Evolutionary conservation across 2,329 filamentous ascomycete genomes (phyloP), one percentile per base, ranked within the genome.

Genomic region (Colletotrichum zoysiae): DNA sequence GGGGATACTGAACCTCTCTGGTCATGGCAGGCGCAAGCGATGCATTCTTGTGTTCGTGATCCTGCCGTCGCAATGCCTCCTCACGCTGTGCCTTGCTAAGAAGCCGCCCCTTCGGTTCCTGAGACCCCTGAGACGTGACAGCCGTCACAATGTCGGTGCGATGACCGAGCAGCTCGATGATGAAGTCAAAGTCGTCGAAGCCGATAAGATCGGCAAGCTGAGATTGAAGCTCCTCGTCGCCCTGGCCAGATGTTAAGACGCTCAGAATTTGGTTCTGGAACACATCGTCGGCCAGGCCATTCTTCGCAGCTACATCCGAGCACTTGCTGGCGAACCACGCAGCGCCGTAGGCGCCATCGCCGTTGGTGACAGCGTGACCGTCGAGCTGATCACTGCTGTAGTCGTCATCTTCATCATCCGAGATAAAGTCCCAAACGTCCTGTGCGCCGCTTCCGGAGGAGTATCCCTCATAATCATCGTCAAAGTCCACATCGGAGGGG

Each of bases 381-480:
- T 86, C 82, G 23, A 76, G 70, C 51, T 77, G 75, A 73, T 93
- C 93, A 77, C 89, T 92, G 79, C 88, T 84, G 14, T 81, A 86
- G 9, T 88, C 85, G 67, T 91, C 91, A 26, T 90, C 89, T 33
- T 92, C 91, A 60, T 88, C 87, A 62, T 95, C 92, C 71, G 91
- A 94, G 78, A 97, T 94, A 70, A 97, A 90, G 79, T 98, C 95
- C 95, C 95, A 98, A 12, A 98, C 91, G 81, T 98, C 95, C 70
- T 95, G 93, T 6, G 89, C 89, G 23, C 88, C 90, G 55, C 88
- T 89, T 6, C 89, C 89, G 2, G 87, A 88, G 1, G 84, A 86
- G 74, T 86, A 86, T 16, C 83, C 84, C 38, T 86, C 85, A 40
- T 88, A 85, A 44, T 93, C 91, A 11, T 94, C 90, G 73, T 93